Evolutionary conservation across 2,329 filamentous ascomycete genomes (phyloP).

Genomic region (Verticillium tricorpus): DNA sequence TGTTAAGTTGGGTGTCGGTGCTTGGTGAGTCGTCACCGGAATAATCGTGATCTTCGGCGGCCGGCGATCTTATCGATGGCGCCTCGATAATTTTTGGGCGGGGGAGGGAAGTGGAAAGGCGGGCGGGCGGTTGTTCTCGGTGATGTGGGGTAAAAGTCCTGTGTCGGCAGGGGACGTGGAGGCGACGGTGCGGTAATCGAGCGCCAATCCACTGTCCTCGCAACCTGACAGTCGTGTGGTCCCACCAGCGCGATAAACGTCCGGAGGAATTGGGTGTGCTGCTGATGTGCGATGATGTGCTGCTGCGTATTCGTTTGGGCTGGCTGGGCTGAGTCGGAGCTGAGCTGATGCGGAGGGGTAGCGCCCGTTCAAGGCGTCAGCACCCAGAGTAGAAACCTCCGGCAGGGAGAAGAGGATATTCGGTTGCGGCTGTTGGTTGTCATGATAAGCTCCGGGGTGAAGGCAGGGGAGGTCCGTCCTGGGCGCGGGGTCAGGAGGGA

Average conservation of each 20-base stretch:
- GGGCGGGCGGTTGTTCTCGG: background rate
- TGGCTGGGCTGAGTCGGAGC: background rate
- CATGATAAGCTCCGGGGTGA: conserved; percentile 27
- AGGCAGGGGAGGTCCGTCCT: background rate
- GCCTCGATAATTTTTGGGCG: conserved; percentile 4
- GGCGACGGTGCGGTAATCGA: background rate
- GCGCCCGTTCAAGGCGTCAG: conserved; percentile 29
- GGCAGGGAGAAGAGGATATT: conserved; percentile 32
- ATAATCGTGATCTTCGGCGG: background rate
- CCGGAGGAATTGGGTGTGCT: conserved; percentile 1
- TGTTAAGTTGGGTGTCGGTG: background rate
- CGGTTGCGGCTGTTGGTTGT: conserved; percentile 28
- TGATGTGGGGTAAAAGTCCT: conserved; percentile 7
- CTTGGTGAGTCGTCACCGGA: background rate
- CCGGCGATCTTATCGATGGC: conserved; percentile 8
- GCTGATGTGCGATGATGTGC: background rate
- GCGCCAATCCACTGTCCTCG: background rate
- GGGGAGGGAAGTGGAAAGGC: background rate
- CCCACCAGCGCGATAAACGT: conserved; percentile 4
- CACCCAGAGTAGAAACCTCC: conserved; percentile 35
- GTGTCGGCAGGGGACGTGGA: conserved; percentile 7
- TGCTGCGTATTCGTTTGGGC: background rate
- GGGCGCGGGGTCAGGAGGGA: background rate
- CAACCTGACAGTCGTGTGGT: background rate
- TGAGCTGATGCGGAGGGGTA: background rate